phyloP scores from a whole-genome alignment of 148 eudicot species.

The Fallopia convolvulus region DNA sequence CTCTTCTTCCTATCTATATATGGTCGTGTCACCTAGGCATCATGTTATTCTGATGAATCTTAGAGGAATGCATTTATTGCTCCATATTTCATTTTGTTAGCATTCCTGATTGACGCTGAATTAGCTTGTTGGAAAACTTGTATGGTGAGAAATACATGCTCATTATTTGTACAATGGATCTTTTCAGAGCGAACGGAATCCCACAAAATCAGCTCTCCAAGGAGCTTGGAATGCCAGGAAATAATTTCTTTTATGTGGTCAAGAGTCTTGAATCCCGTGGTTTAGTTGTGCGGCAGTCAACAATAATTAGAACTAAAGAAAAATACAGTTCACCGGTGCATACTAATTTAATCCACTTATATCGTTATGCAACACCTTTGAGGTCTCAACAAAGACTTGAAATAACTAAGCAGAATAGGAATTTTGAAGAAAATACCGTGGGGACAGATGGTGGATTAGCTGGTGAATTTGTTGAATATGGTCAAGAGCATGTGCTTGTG shows the following conservation, averaged over 20 bases:
- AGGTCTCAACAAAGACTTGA: slow-evolving; percentile 89
- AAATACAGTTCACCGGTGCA: slow-evolving; percentile 43
- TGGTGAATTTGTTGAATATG: slow-evolving; percentile 30
- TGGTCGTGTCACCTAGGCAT: neutral
- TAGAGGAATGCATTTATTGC: neutral
- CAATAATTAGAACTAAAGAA: slow-evolving; percentile 49
- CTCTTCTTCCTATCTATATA: neutral
- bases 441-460: slow-evolving; percentile 27
- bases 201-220: slow-evolving; percentile 76
- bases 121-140: neutral
- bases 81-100: neutral
- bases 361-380: slow-evolving; percentile 81
- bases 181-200: slow-evolving; percentile 62
- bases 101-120: neutral
- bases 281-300: slow-evolving; percentile 68
- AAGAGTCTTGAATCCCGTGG: slow-evolving; percentile 81
- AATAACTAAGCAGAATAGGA: slow-evolving; percentile 50
- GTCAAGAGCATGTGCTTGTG: slow-evolving; percentile 57
- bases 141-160: neutral
- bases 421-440: slow-evolving; percentile 32
- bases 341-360: slow-evolving; percentile 78
- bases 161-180: slow-evolving; percentile 4
- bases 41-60: neutral
- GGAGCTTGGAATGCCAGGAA: slow-evolving; percentile 56
- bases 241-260: slow-evolving; percentile 64